These are phyloP conservation scores for Magnolia sinica DNA, from an alignment of 164 flowering plant genomes.

Conservation along the genomic window DNA sequence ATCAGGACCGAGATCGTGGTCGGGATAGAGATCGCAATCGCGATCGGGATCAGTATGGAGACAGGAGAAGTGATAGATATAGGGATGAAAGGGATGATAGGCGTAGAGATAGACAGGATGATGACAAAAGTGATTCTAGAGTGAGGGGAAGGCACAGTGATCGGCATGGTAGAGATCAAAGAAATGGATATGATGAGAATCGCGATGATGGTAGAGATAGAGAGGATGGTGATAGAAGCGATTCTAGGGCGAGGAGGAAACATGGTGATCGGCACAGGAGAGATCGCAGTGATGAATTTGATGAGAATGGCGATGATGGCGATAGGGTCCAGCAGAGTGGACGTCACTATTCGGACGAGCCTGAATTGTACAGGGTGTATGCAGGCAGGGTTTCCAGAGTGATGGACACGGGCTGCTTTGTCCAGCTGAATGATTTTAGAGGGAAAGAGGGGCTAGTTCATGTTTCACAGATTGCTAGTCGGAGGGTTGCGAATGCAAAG, in stretches of 20 bases:
- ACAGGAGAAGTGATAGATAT: conserved; percentile 1
- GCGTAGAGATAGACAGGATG: conserved; percentile 5
- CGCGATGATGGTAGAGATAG: conserved; percentile 1
- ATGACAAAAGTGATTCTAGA: background rate
- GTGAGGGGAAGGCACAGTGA: background rate
- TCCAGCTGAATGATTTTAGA: conserved; percentile 56
- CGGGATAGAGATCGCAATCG: conserved; percentile 19
- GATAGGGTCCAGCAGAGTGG: conserved; percentile 21
- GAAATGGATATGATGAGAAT: background rate
- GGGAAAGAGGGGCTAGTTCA: conserved; percentile 92
- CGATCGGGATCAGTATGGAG: conserved; percentile 14
- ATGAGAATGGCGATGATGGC: conserved; percentile 9
- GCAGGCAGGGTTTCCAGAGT: conserved; percentile 77
- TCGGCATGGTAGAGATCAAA: conserved; percentile 7
- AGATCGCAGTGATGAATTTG: conserved; percentile 13
- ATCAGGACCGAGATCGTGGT: conserved; percentile 20
- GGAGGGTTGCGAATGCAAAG: conserved; percentile 66
- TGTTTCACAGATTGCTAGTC: conserved; percentile 67
- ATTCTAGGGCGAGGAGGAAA: background rate
- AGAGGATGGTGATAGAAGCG: conserved; percentile 14
- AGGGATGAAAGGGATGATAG: conserved; percentile 12
- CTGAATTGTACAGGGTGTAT: conserved; percentile 67
- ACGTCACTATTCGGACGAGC: conserved; percentile 34
- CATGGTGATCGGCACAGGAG: conserved; percentile 11
- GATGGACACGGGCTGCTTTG: conserved; percentile 83